A percentile compares a stretch with the other conserved stretches of the same genome.
Evolutionary conservation across 352 stramenopile genomes (phyloP).

Genomic region (Phytophthora constricta): DNA sequence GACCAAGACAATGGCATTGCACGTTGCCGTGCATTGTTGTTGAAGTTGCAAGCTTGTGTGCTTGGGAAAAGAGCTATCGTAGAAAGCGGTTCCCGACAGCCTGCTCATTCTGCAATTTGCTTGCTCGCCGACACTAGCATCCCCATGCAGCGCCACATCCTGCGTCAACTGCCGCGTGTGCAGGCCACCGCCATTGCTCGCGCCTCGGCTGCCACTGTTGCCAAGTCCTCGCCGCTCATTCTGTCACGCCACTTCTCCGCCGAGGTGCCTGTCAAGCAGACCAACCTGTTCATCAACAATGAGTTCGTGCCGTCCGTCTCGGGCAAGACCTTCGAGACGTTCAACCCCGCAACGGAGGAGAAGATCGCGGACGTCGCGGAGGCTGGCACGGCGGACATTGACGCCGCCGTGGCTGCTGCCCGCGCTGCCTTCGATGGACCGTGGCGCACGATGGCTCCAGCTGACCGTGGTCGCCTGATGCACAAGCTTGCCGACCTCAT

Average conservation of each 20-base stretch:
- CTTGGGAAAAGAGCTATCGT: conserved; percentile 12
- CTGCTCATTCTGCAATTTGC: conserved; percentile 36
- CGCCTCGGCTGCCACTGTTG: conserved; percentile 21
- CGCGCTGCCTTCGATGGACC: conserved; percentile 67
- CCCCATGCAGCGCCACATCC: conserved; percentile 56
- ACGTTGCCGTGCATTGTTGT: conserved; percentile 6
- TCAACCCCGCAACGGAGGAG: conserved; percentile 86
- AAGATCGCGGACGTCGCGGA: conserved; percentile 76
- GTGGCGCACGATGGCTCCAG: conserved; percentile 64
- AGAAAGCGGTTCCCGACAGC: too few species aligned
- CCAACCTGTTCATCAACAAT: conserved; percentile 87
- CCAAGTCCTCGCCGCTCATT: conserved; percentile 25
- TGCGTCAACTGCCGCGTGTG: conserved; percentile 47
- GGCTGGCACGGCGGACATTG: conserved; percentile 67
- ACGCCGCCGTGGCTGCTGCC: conserved; percentile 74
- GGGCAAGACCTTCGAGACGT: conserved; percentile 78
- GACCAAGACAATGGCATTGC: too few species aligned
- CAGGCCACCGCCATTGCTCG: conserved; percentile 18
- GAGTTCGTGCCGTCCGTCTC: conserved; percentile 76
- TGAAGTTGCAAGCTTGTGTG: conserved; percentile 26
- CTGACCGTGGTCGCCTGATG: conserved; percentile 52
- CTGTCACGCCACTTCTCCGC: conserved; percentile 48
- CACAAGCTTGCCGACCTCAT: conserved; percentile 63
- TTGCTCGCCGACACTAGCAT: conserved; percentile 4
- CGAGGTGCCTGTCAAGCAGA: conserved; percentile 59